Percentiles rank a stretch among this genome's conserved stretches.
phyloP scores from a whole-genome alignment of 495 filamentous ascomycete species.

The Penicillium tannophilum region DNA sequence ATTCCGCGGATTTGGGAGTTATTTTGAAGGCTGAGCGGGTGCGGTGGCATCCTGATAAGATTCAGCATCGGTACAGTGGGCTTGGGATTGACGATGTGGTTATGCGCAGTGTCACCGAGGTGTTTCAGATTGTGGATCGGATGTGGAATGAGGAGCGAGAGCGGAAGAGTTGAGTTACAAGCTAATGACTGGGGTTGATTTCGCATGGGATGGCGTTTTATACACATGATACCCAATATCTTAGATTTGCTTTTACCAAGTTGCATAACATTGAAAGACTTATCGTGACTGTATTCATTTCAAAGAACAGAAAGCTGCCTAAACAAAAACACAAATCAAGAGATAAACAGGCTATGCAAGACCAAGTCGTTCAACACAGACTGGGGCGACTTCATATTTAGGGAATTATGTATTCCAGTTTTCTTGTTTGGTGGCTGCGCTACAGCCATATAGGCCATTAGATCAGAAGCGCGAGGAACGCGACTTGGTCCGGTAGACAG shows the following conservation, averaged over 20 bases:
- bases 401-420: not conserved
- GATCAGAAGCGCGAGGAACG: constrained; percentile 75
- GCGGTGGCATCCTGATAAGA: constrained; percentile 97
- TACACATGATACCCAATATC: constrained; percentile 4
- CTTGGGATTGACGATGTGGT: constrained; percentile 63
- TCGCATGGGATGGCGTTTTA: not conserved
- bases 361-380: constrained; percentile 23
- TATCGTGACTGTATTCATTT: constrained; percentile 33
- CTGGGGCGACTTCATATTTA: constrained; percentile 4
- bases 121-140: constrained; percentile 88
- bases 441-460: not conserved
- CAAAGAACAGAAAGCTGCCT: constrained; percentile 22
- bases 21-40: constrained; percentile 84
- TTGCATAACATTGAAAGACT: constrained; percentile 3
- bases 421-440: not conserved
- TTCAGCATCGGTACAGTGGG: constrained; percentile 83
- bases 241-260: not conserved
- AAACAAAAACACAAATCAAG: constrained; percentile 10
- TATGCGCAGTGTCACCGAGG: constrained; percentile 79
- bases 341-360: constrained; percentile 34
- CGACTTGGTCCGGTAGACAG: constrained; percentile 73
- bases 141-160: constrained; percentile 67
- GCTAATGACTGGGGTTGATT: not conserved
- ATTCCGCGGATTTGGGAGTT: constrained; percentile 45
- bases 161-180: constrained; percentile 16